Evolutionary conservation across 352 stramenopile genomes (phyloP).

Genomic region (Globisporangium cystogenes): DNA sequence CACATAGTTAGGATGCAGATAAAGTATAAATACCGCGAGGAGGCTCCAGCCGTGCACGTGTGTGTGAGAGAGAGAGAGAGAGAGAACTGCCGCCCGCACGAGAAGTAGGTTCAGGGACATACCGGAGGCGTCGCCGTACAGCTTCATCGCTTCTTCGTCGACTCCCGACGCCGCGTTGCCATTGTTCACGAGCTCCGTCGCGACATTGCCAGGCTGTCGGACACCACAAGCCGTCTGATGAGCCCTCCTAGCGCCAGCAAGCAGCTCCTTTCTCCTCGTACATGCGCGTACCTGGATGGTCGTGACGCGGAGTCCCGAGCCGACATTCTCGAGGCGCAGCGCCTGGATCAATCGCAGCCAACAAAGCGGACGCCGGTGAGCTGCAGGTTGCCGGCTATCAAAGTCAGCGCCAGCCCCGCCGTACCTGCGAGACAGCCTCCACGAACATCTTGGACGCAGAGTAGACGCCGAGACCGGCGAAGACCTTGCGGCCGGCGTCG

Average conservation of each 20-base stretch:
- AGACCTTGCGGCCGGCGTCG: conserved; percentile 75
- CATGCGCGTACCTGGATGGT: conserved; percentile 52
- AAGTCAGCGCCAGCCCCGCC: neutral
- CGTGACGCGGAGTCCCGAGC: conserved; percentile 83
- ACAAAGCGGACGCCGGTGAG: neutral
- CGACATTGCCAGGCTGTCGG: conserved; percentile 86
- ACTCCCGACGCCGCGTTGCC: conserved; percentile 60
- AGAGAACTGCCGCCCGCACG: too few relatives aligned
- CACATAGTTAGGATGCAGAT: conserved; percentile 2
- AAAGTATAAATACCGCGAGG: neutral
- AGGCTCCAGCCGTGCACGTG: neutral
- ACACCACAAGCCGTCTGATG: neutral
- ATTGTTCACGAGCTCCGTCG: conserved; percentile 86
- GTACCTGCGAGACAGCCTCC: conserved; percentile 80
- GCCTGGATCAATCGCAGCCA: conserved; percentile 12
- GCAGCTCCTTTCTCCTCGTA: neutral
- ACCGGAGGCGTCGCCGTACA: conserved; percentile 53
- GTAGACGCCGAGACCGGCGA: conserved; percentile 83
- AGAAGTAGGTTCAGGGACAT: too few relatives aligned
- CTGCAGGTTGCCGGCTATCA: too few relatives aligned
- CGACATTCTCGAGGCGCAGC: conserved; percentile 81
- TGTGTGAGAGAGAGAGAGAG: too few relatives aligned
- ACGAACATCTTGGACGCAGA: conserved; percentile 91
- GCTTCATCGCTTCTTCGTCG: conserved; percentile 79
- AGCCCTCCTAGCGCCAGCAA: neutral